Base-by-base conservation (phyloP, 371 early-diverging fungal genomes). In the Paraphysoderma sedebokerense region DNA sequence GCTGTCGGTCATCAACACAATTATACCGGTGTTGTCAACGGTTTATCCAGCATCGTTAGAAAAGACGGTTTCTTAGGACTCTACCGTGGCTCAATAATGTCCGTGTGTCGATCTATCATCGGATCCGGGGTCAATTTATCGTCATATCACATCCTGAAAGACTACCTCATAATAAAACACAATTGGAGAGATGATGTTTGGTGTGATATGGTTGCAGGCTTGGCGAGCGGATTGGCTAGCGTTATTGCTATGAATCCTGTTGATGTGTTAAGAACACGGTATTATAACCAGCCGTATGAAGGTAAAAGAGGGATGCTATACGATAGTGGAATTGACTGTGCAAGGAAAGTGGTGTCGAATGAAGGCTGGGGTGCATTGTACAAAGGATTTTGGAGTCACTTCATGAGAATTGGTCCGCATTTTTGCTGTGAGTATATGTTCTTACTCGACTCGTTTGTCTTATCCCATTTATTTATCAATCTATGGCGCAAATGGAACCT, bases 401-500 rank as follows among this genome's bases (percentile, higher is more conserved):
- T 78, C 48, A 59, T 80, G 56, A 65, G 81, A 26, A 80, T 80
- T 39, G 81, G 81, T 6, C 81, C 81, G 39, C 81, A 80, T 48
- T 80, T 80, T 46, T 76, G 77, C 39, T 58, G 76, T 24, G 76
- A 76, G 1, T 79, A 76, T 48, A 70, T 74, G 28, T 77, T 79
- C 54, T 44, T 77, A 46, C n/a, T n/a, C n/a, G n/a, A n/a, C n/a
- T n/a, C n/a, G n/a, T n/a, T n/a, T n/a, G n/a, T n/a, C n/a, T n/a
- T n/a, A n/a, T n/a, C n/a, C n/a, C n/a, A n/a, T n/a, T n/a, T n/a
- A n/a, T n/a, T n/a, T n/a, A n/a, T n/a, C n/a, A n/a, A n/a, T n/a
- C n/a, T n/a, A n/a, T n/a, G n/a, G n/a, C n/a, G n/a, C n/a, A n/a
- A n/a, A n/a, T n/a, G n/a, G n/a, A n/a, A n/a, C n/a, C n/a, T n/a